A percentile compares a stretch with the other conserved stretches of the same genome.
Conservation (phyloP, 345 rosid species). For the Eutrema yunnanense region DNA sequence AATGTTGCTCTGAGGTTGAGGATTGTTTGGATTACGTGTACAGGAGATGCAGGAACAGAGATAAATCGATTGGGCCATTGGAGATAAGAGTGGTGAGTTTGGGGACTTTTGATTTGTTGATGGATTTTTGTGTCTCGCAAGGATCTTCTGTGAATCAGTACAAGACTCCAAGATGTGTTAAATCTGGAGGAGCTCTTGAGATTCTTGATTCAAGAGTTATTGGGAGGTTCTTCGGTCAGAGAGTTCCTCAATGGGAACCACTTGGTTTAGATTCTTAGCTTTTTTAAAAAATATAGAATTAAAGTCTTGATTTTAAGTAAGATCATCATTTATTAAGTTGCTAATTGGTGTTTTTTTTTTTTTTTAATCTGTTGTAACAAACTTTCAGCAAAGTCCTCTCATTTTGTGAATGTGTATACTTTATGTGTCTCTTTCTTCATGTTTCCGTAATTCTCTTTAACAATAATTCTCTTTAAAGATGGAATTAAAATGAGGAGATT, state of each 20-base stretch:
- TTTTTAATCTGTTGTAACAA: constrained; percentile 25
- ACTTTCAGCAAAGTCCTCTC: constrained; percentile 24
- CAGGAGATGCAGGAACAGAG: constrained; percentile 75
- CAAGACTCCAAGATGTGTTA: constrained; percentile 91
- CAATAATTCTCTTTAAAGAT: neutral
- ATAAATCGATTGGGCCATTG: constrained; percentile 70
- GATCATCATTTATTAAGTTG: constrained; percentile 18
- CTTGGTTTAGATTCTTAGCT: constrained; percentile 39
- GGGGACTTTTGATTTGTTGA: constrained; percentile 73
- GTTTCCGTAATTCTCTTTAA: neutral
- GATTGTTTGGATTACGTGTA: constrained; percentile 84
- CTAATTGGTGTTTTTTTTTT: neutral
- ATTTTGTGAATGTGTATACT: constrained; percentile 21
- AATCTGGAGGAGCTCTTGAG: constrained; percentile 52
- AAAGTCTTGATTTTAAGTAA: constrained; percentile 17
- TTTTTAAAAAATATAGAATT: neutral
- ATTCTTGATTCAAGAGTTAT: constrained; percentile 67
- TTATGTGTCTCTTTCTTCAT: constrained; percentile 10
- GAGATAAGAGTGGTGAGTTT: constrained; percentile 78
- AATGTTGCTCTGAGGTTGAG: constrained; percentile 71
- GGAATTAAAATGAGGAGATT: neutral
- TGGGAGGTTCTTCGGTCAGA: constrained; percentile 57
- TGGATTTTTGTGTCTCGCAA: constrained; percentile 79
- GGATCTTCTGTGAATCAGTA: constrained; percentile 95
- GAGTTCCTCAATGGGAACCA: constrained; percentile 67